phyloP scores from a whole-genome alignment of 495 filamentous ascomycete species.

The Entonaema liquescens region DNA sequence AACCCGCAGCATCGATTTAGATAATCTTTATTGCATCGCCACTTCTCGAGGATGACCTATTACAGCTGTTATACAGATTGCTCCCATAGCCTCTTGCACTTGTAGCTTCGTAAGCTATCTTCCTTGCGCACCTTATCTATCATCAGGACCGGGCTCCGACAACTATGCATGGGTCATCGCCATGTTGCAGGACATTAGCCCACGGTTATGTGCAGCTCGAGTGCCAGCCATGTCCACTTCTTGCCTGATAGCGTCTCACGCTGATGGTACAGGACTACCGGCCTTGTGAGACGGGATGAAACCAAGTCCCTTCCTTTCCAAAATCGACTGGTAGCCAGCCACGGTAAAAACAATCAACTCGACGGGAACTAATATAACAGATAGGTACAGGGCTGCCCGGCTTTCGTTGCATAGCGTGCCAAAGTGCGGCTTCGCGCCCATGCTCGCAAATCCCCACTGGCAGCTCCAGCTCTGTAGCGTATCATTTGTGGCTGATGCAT shows the following conservation, averaged over 20 bases:
- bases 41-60: constrained; percentile 16
- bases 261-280: constrained; percentile 41
- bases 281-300: constrained; percentile 35
- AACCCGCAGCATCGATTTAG: constrained; percentile 26
- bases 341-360: constrained; percentile 54
- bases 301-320: constrained; percentile 48
- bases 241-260: constrained; percentile 18
- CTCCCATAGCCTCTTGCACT: constrained; percentile 19
- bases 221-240: not conserved
- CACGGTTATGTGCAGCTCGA: constrained; percentile 18
- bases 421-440: constrained; percentile 58
- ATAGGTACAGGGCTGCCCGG: constrained; percentile 58
- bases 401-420: constrained; percentile 59
- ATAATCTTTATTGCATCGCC: constrained; percentile 35
- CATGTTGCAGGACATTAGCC: constrained; percentile 7
- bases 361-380: constrained; percentile 61
- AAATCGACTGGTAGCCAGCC: constrained; percentile 50
- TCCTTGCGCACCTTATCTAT: constrained; percentile 14
- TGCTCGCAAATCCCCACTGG: constrained; percentile 58
- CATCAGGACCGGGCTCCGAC: not conserved
- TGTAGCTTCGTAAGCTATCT: constrained; percentile 6
- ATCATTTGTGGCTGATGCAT: constrained; percentile 55
- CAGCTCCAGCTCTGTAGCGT: constrained; percentile 65
- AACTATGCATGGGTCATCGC: constrained; percentile 6
- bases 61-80: constrained; percentile 39